Percentiles rank a stretch among this genome's conserved stretches.
Evolutionary conservation across 139 green algal genomes (phyloP).

Genomic region (Closterium sp.): DNA sequence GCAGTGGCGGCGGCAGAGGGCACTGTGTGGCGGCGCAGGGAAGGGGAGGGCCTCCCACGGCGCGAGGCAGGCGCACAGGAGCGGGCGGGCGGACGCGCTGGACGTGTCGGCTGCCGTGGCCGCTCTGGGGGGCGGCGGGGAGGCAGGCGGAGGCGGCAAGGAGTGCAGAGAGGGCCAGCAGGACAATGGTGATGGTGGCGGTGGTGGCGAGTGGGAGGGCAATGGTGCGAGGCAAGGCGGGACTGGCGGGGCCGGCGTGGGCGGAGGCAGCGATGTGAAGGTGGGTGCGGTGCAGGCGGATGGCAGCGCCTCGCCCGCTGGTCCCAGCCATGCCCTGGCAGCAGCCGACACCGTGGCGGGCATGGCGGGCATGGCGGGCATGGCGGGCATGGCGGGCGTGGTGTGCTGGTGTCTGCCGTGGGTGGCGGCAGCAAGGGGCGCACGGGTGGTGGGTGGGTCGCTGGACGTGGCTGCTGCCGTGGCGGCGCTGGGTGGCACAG

Average conservation of each 20-base stretch:
- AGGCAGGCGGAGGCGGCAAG: background rate
- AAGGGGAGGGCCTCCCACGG: background rate
- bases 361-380: too few species aligned
- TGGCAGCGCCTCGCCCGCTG: background rate
- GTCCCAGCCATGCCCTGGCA: background rate
- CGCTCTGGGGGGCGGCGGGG: background rate
- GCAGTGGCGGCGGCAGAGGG: background rate
- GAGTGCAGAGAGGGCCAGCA: background rate
- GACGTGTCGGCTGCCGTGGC: background rate
- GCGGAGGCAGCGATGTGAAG: background rate
- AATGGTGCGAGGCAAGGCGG: background rate
- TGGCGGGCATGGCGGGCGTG: background rate
- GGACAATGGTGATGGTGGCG: too few species aligned
- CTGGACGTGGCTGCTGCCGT: background rate
- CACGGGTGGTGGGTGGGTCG: background rate
- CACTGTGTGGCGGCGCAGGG: too few species aligned
- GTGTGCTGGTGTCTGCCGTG: background rate
- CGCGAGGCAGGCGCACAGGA: background rate
- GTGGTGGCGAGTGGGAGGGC: background rate
- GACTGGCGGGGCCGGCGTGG: too few species aligned
- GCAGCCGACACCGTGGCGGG: background rate
- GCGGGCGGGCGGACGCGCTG: background rate
- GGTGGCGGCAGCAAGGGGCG: background rate
- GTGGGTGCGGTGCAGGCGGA: too few species aligned
- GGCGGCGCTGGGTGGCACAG: background rate